Evolutionary conservation across 192 early-diverging fungal genomes (phyloP).

Genomic region (Backusella macrospora): DNA sequence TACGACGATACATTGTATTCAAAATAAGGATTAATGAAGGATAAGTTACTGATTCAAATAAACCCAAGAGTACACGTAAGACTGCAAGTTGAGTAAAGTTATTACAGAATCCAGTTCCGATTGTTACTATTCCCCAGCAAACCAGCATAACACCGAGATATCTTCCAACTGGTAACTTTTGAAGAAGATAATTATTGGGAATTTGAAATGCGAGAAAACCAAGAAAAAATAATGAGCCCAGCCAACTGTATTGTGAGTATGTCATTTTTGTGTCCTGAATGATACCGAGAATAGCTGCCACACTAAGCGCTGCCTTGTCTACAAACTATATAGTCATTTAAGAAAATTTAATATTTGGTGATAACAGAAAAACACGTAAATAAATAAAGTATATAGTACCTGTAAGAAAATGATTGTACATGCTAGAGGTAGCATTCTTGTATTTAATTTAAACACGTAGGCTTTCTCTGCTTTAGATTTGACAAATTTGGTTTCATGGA

Average conservation of each 20-base stretch:
- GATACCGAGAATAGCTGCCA: slow-evolving; percentile 25
- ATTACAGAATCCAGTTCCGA: slow-evolving; percentile 11
- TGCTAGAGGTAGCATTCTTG: not conserved
- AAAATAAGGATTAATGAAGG: slow-evolving; percentile 25
- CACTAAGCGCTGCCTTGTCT: slow-evolving; percentile 21
- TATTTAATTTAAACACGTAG: slow-evolving; percentile 4
- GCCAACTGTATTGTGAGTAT: slow-evolving; percentile 8
- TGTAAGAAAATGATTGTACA: not conserved
- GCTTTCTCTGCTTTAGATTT: not conserved
- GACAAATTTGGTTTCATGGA: not conserved
- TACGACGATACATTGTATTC: slow-evolving; percentile 27
- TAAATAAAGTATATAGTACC: not conserved
- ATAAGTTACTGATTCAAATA: slow-evolving; percentile 26
- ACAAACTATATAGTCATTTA: slow-evolving; percentile 18
- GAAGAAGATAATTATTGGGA: slow-evolving; percentile 18
- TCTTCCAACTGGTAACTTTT: not conserved
- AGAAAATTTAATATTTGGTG: not conserved
- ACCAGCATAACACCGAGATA: slow-evolving; percentile 21
- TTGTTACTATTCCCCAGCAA: slow-evolving; percentile 26
- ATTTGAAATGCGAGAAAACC: slow-evolving; percentile 20
- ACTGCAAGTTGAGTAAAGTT: slow-evolving; percentile 26
- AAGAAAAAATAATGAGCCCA: slow-evolving; percentile 27
- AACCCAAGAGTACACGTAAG: slow-evolving; percentile 30
- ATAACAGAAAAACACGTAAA: not conserved
- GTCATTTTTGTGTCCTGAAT: slow-evolving; percentile 10